phyloP scores from a whole-genome alignment of 1,139 yeast genomes.

The Pichia sp. region DNA sequence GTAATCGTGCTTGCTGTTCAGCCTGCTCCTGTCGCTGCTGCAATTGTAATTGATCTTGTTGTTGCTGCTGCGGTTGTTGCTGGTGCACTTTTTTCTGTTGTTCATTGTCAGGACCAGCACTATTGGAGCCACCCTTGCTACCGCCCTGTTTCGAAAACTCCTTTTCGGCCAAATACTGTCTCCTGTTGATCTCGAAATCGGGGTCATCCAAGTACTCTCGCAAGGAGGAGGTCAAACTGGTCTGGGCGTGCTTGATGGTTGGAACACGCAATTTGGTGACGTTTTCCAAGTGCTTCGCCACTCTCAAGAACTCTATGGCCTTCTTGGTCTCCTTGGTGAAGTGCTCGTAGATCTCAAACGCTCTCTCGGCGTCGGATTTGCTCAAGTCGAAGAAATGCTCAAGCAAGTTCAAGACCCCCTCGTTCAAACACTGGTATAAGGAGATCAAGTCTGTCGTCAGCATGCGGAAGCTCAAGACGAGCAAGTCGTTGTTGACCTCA shows the following conservation, averaged over 20 bases:
- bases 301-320: conserved; percentile 80
- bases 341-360: conserved; percentile 74
- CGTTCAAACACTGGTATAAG: conserved; percentile 83
- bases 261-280: conserved; percentile 90
- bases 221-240: conserved; percentile 79
- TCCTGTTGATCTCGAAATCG: conserved; percentile 74
- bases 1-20: conserved; percentile 20
- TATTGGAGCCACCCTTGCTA: background rate
- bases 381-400: conserved; percentile 95
- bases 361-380: conserved; percentile 77
- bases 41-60: conserved; percentile 20
- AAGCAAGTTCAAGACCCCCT: conserved; percentile 86
- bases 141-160: conserved; percentile 29
- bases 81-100: conserved; percentile 15
- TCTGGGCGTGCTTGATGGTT: conserved; percentile 94
- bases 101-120: conserved; percentile 25
- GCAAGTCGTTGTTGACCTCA: conserved; percentile 76
- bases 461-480: conserved; percentile 78
- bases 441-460: conserved; percentile 82
- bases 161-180: conserved; percentile 70
- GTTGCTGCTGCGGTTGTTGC: conserved; percentile 24
- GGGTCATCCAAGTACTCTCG: conserved; percentile 87
- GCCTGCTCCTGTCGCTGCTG: conserved; percentile 22
- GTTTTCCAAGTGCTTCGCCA: conserved; percentile 83
- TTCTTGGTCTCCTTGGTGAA: conserved; percentile 84